Percentiles rank a stretch among this genome's conserved stretches.
Evolutionary conservation across 2,329 filamentous ascomycete genomes (phyloP).

Genomic region (Ophiostoma sp.): DNA sequence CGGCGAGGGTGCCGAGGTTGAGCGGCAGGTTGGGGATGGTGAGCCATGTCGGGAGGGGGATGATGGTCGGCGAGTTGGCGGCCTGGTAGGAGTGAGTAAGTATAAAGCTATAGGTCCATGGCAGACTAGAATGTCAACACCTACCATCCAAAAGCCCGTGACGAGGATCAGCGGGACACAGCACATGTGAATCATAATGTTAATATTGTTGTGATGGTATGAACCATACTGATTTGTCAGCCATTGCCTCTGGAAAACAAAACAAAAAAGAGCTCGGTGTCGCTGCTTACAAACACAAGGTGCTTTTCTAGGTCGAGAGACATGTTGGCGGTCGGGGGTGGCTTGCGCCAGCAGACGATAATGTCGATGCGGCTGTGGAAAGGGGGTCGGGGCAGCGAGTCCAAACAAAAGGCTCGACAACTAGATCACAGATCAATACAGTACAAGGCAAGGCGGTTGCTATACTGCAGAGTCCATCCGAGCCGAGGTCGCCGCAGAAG

Average conservation of each 20-base stretch:
- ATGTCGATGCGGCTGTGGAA: background rate
- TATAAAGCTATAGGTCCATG: background rate
- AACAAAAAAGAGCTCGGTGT: background rate
- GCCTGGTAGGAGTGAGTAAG: slow-evolving; percentile 40
- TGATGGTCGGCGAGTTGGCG: slow-evolving; percentile 58
- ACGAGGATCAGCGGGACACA: slow-evolving; percentile 73
- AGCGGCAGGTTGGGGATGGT: slow-evolving; percentile 62
- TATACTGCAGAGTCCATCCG: slow-evolving; percentile 19
- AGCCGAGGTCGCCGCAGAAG: slow-evolving; percentile 10
- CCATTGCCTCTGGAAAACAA: background rate
- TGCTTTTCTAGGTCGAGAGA: slow-evolving; percentile 76
- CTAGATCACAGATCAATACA: background rate
- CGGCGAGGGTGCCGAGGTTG: slow-evolving; percentile 60
- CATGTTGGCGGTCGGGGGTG: slow-evolving; percentile 38
- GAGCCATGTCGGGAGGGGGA: slow-evolving; percentile 61
- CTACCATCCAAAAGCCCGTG: slow-evolving; percentile 65
- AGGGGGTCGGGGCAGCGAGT: background rate
- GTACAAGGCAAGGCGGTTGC: slow-evolving; percentile 15
- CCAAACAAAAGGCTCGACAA: background rate
- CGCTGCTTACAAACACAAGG: slow-evolving; percentile 65
- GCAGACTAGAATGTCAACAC: background rate
- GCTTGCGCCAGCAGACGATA: background rate
- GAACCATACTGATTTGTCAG: slow-evolving; percentile 63
- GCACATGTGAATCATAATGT: slow-evolving; percentile 71
- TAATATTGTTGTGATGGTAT: slow-evolving; percentile 74